Evolutionary conservation across 1,284 basidiomycete genomes (phyloP).

Genomic region (Veloboletus limbatus): DNA sequence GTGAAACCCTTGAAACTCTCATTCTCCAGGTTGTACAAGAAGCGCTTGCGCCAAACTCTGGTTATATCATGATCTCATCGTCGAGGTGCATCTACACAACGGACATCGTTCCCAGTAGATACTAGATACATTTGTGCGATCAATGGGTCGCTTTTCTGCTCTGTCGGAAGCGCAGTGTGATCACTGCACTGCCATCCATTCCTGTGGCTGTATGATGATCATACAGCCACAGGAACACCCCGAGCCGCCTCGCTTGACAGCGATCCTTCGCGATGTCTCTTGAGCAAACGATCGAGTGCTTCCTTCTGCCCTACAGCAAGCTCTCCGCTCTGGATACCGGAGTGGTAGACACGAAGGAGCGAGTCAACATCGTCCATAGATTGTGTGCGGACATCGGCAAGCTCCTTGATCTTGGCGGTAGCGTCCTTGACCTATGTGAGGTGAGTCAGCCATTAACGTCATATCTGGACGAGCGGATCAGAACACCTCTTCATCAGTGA

Average conservation of each 20-base stretch:
- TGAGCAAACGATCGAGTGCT: slow-evolving; percentile 78
- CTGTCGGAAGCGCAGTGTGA: too few relatives aligned
- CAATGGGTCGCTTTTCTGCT: slow-evolving; percentile 1
- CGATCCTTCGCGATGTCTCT: slow-evolving; percentile 58
- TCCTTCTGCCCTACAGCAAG: slow-evolving; percentile 87
- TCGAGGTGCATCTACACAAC: background rate
- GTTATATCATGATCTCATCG: too few relatives aligned
- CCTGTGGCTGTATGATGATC: slow-evolving; percentile 14
- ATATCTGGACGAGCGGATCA: background rate
- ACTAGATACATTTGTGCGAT: slow-evolving; percentile 1
- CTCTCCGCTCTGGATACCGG: slow-evolving; percentile 83
- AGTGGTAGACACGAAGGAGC: slow-evolving; percentile 92
- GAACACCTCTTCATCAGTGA: slow-evolving; percentile 82
- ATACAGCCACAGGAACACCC: slow-evolving; percentile 12
- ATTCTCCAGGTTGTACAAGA: too few relatives aligned
- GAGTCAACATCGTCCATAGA: slow-evolving; percentile 99
- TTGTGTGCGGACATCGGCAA: slow-evolving; percentile 97
- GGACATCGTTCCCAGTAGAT: background rate
- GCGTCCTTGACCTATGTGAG: slow-evolving; percentile 84
- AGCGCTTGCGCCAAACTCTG: too few relatives aligned
- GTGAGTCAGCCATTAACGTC: background rate
- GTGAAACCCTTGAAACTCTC: too few relatives aligned
- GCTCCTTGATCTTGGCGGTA: slow-evolving; percentile 98
- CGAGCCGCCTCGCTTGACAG: slow-evolving; percentile 16
- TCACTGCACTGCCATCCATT: too few relatives aligned